A percentile compares a stretch with the other conserved stretches of the same genome.
Conservation (phyloP, 1,284 basidiomycete species). For the Moesziomyces aphidis region DNA sequence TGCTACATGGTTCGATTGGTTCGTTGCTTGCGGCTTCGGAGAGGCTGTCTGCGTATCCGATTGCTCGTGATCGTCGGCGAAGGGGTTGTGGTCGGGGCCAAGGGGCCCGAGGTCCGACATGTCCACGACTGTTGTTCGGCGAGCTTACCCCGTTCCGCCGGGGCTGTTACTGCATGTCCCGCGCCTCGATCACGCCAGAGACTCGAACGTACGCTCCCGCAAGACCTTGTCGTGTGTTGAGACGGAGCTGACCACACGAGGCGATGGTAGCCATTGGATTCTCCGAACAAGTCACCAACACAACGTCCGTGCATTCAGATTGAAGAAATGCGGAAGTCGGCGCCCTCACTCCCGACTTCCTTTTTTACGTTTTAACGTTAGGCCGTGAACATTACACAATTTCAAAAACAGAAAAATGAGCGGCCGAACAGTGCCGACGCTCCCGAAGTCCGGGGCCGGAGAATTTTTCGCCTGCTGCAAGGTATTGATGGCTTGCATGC, state of each 20-base stretch:
- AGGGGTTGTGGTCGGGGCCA: constrained; percentile 27
- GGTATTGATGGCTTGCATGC: background rate
- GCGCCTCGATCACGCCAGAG: too few species aligned
- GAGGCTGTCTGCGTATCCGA: background rate
- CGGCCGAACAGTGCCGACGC: background rate
- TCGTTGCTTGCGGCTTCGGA: background rate
- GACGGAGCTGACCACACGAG: too few species aligned
- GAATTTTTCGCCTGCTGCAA: background rate
- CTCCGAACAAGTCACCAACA: too few species aligned
- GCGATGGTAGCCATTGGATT: too few species aligned
- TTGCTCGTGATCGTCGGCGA: constrained; percentile 33
- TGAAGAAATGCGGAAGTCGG: too few species aligned
- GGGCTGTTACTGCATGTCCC: background rate
- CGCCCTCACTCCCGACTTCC: too few species aligned
- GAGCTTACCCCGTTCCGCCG: background rate
- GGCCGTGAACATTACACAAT: background rate
- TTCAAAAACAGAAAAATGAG: background rate
- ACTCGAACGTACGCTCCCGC: too few species aligned
- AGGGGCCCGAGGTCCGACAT: constrained; percentile 36
- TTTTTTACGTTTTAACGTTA: background rate
- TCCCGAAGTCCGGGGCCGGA: background rate
- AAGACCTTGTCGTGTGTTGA: too few species aligned
- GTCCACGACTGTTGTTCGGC: background rate
- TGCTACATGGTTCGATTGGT: background rate
- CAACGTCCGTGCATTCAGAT: too few species aligned